Conservation (phyloP, 2,329 filamentous ascomycete genomes). For the Mollisiaceae sp. region DNA sequence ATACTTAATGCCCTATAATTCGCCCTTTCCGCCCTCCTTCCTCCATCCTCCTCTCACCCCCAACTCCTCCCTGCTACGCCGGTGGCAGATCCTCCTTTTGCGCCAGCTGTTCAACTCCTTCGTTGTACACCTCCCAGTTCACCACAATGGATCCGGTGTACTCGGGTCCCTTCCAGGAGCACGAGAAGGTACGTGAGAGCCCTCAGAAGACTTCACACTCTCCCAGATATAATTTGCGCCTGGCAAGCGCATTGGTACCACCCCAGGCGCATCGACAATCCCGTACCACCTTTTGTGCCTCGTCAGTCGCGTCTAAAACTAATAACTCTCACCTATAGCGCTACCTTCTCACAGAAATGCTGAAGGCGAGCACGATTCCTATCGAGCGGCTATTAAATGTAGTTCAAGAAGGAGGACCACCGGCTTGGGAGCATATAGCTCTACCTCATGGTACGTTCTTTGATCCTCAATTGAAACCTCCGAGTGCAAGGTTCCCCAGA, state of each 20-base stretch:
- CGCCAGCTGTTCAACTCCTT: constrained; percentile 20
- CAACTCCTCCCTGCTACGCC: constrained; percentile 21
- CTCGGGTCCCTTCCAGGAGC: constrained; percentile 36
- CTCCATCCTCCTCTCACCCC: constrained; percentile 27
- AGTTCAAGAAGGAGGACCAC: constrained; percentile 50
- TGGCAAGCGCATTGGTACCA: constrained; percentile 25
- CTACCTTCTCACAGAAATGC: constrained; percentile 56
- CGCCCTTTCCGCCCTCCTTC: constrained; percentile 27
- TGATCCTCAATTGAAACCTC: constrained; percentile 25
- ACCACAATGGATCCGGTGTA: constrained; percentile 31
- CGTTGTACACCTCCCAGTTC: constrained; percentile 5
- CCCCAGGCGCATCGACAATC: constrained; percentile 26
- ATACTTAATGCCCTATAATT: constrained; percentile 39
- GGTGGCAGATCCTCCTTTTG: constrained; percentile 20
- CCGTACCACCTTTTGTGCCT: constrained; percentile 20
- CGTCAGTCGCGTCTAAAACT: constrained; percentile 34
- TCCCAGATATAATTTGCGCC: neutral
- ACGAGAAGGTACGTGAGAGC: constrained; percentile 41
- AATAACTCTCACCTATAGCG: constrained; percentile 36
- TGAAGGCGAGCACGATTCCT: constrained; percentile 52
- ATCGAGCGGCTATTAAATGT: constrained; percentile 49
- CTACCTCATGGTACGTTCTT: constrained; percentile 52
- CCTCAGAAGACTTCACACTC: neutral
- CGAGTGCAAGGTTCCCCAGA: constrained; percentile 28
- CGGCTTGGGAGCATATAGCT: constrained; percentile 54